These are phyloP conservation scores for Aspergillus fumigatiaffinis DNA, from an alignment of 2,329 filamentous ascomycete genomes.

Conservation along the genomic window DNA sequence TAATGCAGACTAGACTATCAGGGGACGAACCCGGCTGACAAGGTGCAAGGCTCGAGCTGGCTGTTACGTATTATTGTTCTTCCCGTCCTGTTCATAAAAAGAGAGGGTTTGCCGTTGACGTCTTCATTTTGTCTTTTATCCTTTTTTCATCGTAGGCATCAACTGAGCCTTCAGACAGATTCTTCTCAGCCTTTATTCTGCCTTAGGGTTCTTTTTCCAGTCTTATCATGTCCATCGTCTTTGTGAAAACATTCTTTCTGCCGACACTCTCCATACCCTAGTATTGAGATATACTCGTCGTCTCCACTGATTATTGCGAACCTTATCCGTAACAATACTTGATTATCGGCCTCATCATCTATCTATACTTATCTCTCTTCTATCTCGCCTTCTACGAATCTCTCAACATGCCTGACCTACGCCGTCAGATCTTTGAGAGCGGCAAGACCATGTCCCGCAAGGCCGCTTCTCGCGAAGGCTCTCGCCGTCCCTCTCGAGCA, in stretches of 20 bases:
- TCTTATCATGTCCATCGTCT: conserved; percentile 18
- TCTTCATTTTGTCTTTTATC: conserved; percentile 6
- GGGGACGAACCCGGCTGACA: neutral
- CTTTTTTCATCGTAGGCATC: conserved; percentile 8
- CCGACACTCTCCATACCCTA: conserved; percentile 17
- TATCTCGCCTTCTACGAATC: neutral
- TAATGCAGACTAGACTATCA: no score
- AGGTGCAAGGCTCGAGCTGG: no score
- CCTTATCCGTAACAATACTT: neutral
- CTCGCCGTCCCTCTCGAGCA: conserved; percentile 50
- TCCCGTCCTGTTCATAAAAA: neutral
- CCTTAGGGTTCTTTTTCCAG: neutral
- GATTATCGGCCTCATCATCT: neutral
- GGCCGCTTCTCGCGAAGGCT: conserved; percentile 53
- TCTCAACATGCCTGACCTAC: conserved; percentile 44
- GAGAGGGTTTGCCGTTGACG: neutral
- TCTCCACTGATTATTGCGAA: neutral
- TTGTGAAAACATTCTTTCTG: conserved; percentile 12
- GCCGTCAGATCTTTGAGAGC: conserved; percentile 60
- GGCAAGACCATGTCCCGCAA: conserved; percentile 63
- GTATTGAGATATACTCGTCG: conserved; percentile 10
- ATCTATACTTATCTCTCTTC: neutral
- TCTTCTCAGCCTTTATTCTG: neutral
- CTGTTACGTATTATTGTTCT: neutral
- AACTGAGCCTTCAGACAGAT: neutral